A percentile compares a stretch with the other conserved stretches of the same genome.
Evolutionary conservation across 345 rosid species (phyloP).

Genomic region (Acer campestre): DNA sequence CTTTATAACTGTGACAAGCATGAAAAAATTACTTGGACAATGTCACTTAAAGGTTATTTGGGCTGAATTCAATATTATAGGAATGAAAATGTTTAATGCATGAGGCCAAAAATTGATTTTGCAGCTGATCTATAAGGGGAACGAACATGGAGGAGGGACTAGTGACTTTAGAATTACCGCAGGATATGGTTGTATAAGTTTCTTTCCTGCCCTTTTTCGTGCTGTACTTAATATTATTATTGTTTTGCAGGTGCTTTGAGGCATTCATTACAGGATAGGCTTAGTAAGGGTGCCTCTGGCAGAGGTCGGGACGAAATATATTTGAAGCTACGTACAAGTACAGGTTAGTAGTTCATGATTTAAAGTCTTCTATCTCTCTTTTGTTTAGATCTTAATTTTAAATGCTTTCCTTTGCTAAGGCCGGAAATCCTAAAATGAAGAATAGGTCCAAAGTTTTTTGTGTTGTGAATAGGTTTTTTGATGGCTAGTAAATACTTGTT

Average conservation of each 20-base stretch:
- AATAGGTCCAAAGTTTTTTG: background rate
- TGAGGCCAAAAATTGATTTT: background rate
- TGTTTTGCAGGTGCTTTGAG: conserved; percentile 74
- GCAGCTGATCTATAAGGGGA: conserved; percentile 2
- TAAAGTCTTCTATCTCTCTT: background rate
- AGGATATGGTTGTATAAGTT: background rate
- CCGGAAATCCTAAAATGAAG: background rate
- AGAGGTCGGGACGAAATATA: conserved; percentile 79
- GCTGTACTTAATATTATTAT: conserved; percentile 17
- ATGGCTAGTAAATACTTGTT: background rate
- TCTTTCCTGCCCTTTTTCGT: conserved; percentile 10
- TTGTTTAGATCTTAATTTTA: background rate
- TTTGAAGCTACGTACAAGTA: conserved; percentile 89
- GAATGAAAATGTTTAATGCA: conserved; percentile 6
- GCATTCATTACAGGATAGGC: conserved; percentile 91
- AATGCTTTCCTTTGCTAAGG: background rate
- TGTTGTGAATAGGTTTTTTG: background rate
- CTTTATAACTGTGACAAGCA: background rate
- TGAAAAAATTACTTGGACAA: background rate
- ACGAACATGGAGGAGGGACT: background rate
- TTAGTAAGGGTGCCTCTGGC: conserved; percentile 82
- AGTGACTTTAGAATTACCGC: background rate
- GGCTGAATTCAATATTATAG: background rate
- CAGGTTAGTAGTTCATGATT: conserved; percentile 52
- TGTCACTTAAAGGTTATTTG: no score